Conservation (phyloP, 1,139 yeast species). For the Kazachstania sp. region DNA sequence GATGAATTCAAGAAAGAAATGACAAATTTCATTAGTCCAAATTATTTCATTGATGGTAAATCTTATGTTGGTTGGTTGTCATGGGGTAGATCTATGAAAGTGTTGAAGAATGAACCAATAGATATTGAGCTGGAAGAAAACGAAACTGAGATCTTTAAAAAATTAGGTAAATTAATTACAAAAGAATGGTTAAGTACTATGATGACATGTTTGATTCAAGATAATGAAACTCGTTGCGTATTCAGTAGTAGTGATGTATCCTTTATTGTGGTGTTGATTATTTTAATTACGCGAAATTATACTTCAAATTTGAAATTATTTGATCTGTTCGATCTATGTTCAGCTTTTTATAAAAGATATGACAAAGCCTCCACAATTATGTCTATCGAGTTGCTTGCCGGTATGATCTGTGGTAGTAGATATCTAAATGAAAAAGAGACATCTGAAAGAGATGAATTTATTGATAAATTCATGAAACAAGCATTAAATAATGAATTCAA, state of each 20-base stretch:
- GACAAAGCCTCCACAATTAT: slow-evolving; percentile 60
- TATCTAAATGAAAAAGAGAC: slow-evolving; percentile 29
- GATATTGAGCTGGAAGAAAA: slow-evolving; percentile 34
- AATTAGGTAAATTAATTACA: slow-evolving; percentile 41
- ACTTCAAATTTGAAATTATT: slow-evolving; percentile 28
- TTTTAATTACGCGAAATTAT: slow-evolving; percentile 39
- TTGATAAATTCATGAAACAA: slow-evolving; percentile 37
- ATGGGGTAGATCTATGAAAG: slow-evolving; percentile 59
- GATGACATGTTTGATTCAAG: slow-evolving; percentile 51
- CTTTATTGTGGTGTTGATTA: slow-evolving; percentile 40
- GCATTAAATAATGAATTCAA: slow-evolving; percentile 56
- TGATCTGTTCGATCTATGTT: slow-evolving; percentile 43
- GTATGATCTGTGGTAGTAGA: slow-evolving; percentile 46
- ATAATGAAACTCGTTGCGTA: slow-evolving; percentile 52
- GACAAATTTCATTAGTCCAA: slow-evolving; percentile 41
- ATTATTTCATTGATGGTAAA: slow-evolving; percentile 50
- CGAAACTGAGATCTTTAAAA: slow-evolving; percentile 37
- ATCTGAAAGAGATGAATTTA: slow-evolving; percentile 40
- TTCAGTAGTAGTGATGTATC: slow-evolving; percentile 57
- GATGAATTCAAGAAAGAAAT: slow-evolving; percentile 46
- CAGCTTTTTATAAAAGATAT: slow-evolving; percentile 47
- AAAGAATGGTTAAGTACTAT: slow-evolving; percentile 52
- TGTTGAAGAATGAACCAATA: slow-evolving; percentile 24
- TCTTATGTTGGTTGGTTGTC: slow-evolving; percentile 64
- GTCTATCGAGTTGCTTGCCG: slow-evolving; percentile 52